Percentiles rank a stretch among this genome's conserved stretches.
Conservation (phyloP, 257 asterid species). For the Penstemon eatonii region DNA sequence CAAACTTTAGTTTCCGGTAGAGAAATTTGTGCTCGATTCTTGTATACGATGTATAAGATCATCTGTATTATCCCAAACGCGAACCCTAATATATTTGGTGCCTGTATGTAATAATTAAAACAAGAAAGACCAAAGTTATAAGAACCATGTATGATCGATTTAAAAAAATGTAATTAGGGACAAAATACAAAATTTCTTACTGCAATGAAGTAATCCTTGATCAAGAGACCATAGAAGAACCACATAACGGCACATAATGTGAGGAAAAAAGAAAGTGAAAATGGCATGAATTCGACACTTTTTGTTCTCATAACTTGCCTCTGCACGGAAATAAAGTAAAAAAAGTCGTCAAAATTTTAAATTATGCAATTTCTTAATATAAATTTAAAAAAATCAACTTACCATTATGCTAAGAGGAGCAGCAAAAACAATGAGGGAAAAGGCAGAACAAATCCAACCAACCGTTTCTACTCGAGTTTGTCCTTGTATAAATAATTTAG, state of each 20-base stretch:
- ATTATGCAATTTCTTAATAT: too few species aligned
- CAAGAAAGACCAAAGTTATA: background rate
- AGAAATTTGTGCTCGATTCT: conserved; percentile 11
- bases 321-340: conserved; percentile 11
- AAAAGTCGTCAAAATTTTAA: background rate
- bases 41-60: conserved; percentile 40
- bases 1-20: conserved; percentile 28
- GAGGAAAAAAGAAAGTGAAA: conserved; percentile 67
- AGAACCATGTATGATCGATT: too few species aligned
- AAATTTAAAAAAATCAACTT: background rate
- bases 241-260: conserved; percentile 72
- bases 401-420: conserved; percentile 90
- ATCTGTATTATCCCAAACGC: conserved; percentile 40
- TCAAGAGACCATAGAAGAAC: conserved; percentile 74
- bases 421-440: conserved; percentile 68
- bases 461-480: conserved; percentile 38
- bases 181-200: conserved; percentile 40
- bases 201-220: conserved; percentile 65
- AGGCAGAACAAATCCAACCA: conserved; percentile 82
- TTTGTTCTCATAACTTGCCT: conserved; percentile 58
- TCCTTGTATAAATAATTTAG: conserved; percentile 31
- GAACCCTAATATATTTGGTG: conserved; percentile 49
- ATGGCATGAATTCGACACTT: conserved; percentile 87
- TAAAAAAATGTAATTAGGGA: too few species aligned
- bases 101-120: conserved; percentile 26